Evolutionary conservation across 1,139 yeast genomes (phyloP).

Genomic region (Magnusiomyces tetraspermus): DNA sequence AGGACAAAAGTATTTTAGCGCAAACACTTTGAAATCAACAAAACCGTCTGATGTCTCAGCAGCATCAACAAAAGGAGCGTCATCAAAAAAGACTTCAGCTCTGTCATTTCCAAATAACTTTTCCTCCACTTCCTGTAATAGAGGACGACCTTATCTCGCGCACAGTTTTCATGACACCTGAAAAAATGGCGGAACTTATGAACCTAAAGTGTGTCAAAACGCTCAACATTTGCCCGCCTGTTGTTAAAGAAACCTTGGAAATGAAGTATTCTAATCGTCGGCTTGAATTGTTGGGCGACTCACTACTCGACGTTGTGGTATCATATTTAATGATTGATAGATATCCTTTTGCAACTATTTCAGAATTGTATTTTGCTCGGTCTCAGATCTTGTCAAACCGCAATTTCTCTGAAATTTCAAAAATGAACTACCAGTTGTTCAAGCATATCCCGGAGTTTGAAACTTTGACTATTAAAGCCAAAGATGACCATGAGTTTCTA

Average conservation of each 20-base stretch:
- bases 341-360: not conserved
- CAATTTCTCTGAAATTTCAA: not conserved
- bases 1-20: no score
- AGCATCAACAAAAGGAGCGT: no score
- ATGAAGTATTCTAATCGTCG: not conserved
- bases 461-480: no score
- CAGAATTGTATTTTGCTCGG: not conserved
- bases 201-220: not conserved
- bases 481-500: not conserved
- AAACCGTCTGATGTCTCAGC: no score
- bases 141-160: not conserved
- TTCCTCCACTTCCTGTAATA: not conserved
- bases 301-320: not conserved
- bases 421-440: not conserved
- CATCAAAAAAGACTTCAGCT: no score
- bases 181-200: not conserved
- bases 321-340: not conserved
- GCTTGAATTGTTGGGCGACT: not conserved
- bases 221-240: not conserved
- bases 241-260: not conserved
- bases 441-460: not conserved
- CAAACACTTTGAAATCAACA: no score
- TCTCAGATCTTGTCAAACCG: not conserved
- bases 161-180: not conserved
- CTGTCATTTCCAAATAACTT: no score